phyloP scores from a whole-genome alignment of 768 basidiomycete species.

The Boletus rubescentipes region DNA sequence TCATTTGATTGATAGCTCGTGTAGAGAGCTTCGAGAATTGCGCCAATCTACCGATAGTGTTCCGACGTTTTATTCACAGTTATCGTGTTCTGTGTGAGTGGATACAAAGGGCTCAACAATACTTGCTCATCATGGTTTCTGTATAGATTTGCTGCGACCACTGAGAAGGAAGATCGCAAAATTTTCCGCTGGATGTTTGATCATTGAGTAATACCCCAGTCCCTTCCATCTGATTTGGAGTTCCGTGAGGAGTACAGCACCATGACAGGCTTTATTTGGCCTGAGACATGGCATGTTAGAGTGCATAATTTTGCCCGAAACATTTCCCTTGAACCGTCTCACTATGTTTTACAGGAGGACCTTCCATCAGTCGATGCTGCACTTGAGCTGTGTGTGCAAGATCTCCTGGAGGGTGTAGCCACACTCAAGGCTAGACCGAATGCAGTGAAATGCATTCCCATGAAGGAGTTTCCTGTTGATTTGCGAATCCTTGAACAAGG shows the following conservation, averaged over 20 bases:
- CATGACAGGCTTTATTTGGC: constrained; percentile 11
- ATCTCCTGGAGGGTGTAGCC: not conserved
- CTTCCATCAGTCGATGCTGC: constrained; percentile 10
- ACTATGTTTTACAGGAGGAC: not conserved
- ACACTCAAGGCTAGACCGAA: not conserved
- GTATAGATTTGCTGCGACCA: constrained; percentile 7
- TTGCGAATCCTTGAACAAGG: constrained; percentile 3
- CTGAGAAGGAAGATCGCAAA: not conserved
- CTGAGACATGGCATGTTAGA: constrained; percentile 3
- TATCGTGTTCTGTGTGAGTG: constrained; percentile 3
- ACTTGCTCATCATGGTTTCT: not conserved
- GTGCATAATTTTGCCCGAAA: not conserved
- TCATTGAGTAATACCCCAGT: constrained; percentile 5
- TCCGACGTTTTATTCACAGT: not conserved
- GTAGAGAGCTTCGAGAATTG: not conserved
- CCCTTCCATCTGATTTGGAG: not conserved
- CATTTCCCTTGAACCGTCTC: not conserved
- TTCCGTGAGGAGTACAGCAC: not conserved
- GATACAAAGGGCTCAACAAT: too few relatives aligned
- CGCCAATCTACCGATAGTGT: not conserved
- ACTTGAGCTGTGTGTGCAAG: constrained; percentile 5
- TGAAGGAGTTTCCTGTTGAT: constrained; percentile 2
- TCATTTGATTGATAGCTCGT: not conserved
- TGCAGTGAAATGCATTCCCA: not conserved
- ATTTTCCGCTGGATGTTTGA: constrained; percentile 14